Percentiles rank a stretch among this genome's conserved stretches.
phyloP scores from a whole-genome alignment of 2,329 filamentous ascomycete species.

The Aureobasidium zeae region DNA sequence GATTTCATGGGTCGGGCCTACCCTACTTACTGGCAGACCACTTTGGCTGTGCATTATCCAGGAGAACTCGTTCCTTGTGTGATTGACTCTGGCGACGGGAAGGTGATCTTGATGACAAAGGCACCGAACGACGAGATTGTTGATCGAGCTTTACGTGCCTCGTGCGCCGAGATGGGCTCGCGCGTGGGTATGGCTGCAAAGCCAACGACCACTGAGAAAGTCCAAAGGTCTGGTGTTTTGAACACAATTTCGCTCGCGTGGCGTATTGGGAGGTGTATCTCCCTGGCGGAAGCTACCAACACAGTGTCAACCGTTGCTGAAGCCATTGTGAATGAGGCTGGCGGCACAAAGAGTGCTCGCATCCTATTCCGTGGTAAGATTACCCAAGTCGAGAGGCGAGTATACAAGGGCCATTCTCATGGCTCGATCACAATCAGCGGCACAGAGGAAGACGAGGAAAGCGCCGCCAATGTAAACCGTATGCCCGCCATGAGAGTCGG shows the following conservation, averaged over 20 bases:
- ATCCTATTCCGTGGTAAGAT: conserved; percentile 58
- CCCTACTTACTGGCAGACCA: conserved; percentile 39
- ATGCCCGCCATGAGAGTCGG: conserved; percentile 29
- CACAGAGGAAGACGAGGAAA: conserved; percentile 23
- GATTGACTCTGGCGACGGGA: conserved; percentile 39
- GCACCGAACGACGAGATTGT: conserved; percentile 35
- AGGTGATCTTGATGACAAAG: conserved; percentile 36
- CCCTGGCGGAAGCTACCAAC: conserved; percentile 41
- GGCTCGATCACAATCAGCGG: conserved; percentile 46
- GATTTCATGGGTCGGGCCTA: conserved; percentile 41
- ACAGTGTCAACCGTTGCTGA: conserved; percentile 47
- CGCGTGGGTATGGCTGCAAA: conserved; percentile 34
- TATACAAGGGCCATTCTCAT: conserved; percentile 51
- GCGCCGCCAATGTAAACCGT: conserved; percentile 22
- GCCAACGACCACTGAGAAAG: conserved; percentile 32
- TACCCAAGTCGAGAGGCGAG: conserved; percentile 47
- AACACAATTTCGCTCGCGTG: conserved; percentile 38
- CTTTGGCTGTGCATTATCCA: conserved; percentile 35
- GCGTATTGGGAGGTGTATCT: conserved; percentile 52
- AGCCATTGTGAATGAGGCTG: conserved; percentile 49
- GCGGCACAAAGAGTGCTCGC: conserved; percentile 44
- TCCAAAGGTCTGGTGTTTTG: conserved; percentile 30
- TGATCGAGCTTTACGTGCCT: conserved; percentile 35
- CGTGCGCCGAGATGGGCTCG: conserved; percentile 21
- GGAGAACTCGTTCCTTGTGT: conserved; percentile 36